These are phyloP conservation scores for Sugiyamaella pinicola DNA, from an alignment of 1,139 yeast species.

Conservation along the genomic window DNA sequence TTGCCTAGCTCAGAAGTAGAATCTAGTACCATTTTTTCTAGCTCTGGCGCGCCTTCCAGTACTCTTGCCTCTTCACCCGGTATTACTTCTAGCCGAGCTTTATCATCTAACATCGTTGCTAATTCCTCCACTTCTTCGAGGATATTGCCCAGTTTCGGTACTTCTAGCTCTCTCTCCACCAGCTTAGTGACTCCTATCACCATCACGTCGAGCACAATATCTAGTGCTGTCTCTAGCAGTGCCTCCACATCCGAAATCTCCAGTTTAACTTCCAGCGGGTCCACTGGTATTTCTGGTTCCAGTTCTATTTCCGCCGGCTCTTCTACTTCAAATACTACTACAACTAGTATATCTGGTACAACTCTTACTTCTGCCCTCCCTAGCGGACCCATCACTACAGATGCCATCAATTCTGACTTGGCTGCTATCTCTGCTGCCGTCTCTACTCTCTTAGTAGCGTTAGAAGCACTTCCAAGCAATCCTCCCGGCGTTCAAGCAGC, in stretches of 20 bases:
- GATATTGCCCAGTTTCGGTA: not conserved
- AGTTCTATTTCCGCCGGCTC: not conserved
- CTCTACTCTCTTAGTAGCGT: conserved; percentile 13
- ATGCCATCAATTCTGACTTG: conserved; percentile 10
- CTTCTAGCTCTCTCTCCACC: not conserved
- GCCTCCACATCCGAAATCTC: conserved; percentile 7
- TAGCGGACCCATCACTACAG: conserved; percentile 14
- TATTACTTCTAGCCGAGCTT: not conserved
- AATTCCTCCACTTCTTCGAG: not conserved
- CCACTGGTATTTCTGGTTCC: conserved; percentile 1
- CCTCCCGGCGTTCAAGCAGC: conserved; percentile 7
- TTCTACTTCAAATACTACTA: conserved; percentile 1
- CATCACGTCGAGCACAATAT: not conserved
- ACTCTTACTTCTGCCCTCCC: conserved; percentile 8
- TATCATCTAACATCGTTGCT: conserved; percentile 9
- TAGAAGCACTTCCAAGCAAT: conserved; percentile 11
- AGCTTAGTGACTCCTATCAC: too few species aligned
- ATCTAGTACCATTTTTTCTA: not conserved
- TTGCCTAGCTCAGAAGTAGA: not conserved
- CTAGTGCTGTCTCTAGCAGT: conserved; percentile 8
- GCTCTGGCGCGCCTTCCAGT: conserved; percentile 9
- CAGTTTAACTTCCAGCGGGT: not conserved
- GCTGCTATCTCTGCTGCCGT: conserved; percentile 18
- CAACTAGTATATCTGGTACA: conserved; percentile 2
- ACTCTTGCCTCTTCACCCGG: conserved; percentile 3